A percentile compares a stretch with the other conserved stretches of the same genome.
Evolutionary conservation across 495 filamentous ascomycete genomes (phyloP).

Genomic region (Aspergillus conjunctus): DNA sequence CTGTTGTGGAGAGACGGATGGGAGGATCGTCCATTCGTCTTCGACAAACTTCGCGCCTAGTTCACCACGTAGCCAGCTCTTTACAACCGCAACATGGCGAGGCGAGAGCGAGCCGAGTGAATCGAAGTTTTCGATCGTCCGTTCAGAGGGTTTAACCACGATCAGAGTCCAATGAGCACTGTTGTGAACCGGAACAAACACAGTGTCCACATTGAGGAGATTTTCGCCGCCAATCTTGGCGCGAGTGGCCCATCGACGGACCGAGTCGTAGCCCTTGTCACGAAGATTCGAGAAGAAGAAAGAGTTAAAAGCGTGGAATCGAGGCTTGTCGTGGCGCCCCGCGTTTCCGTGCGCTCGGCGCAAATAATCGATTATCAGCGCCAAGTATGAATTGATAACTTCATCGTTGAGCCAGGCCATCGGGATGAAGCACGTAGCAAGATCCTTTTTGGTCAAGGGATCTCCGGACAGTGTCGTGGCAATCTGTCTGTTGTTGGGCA

Average conservation of each 20-base stretch:
- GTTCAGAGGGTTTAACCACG: conserved; percentile 63
- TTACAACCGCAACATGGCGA: conserved; percentile 41
- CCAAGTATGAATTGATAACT: conserved; percentile 70
- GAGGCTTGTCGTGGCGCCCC: conserved; percentile 54
- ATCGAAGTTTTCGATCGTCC: conserved; percentile 75
- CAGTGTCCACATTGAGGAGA: conserved; percentile 58
- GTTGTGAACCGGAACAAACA: conserved; percentile 63
- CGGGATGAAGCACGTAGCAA: conserved; percentile 56
- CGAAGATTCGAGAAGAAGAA: conserved; percentile 68
- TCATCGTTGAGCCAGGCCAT: conserved; percentile 81
- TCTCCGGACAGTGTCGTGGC: conserved; percentile 57
- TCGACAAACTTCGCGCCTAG: conserved; percentile 58
- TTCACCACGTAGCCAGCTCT: conserved; percentile 60
- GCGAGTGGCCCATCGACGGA: conserved; percentile 57
- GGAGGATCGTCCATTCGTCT: conserved; percentile 62
- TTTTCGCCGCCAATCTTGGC: conserved; percentile 55
- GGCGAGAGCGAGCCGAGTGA: conserved; percentile 54
- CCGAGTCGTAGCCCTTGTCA: conserved; percentile 51
- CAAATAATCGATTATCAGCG: conserved; percentile 59
- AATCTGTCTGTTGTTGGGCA: conserved; percentile 30
- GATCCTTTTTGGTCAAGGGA: conserved; percentile 60
- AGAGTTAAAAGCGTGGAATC: conserved; percentile 68
- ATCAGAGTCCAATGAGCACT: conserved; percentile 63
- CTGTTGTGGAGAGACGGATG: conserved; percentile 56
- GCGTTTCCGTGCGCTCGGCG: conserved; percentile 52